Percentiles rank a stretch among this genome's conserved stretches.
phyloP scores from a whole-genome alignment of 192 early-diverging fungal species.

The Irineochytrium annulatum region DNA sequence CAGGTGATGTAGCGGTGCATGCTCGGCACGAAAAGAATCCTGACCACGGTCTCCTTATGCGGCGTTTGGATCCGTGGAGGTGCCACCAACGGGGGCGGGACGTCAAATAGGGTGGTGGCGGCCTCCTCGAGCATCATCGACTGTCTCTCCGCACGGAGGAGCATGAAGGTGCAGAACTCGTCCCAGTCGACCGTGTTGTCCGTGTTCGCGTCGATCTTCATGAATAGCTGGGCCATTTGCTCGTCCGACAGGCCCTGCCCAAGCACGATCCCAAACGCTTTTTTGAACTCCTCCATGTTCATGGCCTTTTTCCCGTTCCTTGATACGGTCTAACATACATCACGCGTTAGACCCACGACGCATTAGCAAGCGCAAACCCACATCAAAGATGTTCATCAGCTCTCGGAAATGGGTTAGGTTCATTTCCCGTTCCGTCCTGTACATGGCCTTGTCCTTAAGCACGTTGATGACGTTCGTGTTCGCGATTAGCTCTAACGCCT shows the following conservation, averaged over 20 bases:
- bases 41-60: conserved; percentile 43
- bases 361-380: conserved; percentile 6
- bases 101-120: conserved; percentile 36
- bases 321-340: background rate
- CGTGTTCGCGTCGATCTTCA: conserved; percentile 58
- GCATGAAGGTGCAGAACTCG: conserved; percentile 56
- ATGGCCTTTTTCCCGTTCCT: conserved; percentile 17
- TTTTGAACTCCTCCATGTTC: conserved; percentile 43
- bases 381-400: conserved; percentile 47
- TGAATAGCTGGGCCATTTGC: conserved; percentile 53
- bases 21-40: conserved; percentile 28
- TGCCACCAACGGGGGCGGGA: conserved; percentile 13
- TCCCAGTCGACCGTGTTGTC: conserved; percentile 56
- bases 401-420: conserved; percentile 47
- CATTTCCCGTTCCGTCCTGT: conserved; percentile 48
- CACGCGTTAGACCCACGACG: background rate
- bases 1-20: conserved; percentile 35
- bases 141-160: conserved; percentile 46
- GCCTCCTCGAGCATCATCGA: conserved; percentile 44
- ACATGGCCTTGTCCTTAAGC: conserved; percentile 42
- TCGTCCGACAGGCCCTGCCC: conserved; percentile 44
- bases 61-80: conserved; percentile 22
- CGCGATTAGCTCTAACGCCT: conserved; percentile 18
- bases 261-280: conserved; percentile 42
- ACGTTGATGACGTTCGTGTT: conserved; percentile 32